These are phyloP conservation scores for Physocladia obscura DNA, from an alignment of 192 early-diverging fungal species.

Conservation along the genomic window DNA sequence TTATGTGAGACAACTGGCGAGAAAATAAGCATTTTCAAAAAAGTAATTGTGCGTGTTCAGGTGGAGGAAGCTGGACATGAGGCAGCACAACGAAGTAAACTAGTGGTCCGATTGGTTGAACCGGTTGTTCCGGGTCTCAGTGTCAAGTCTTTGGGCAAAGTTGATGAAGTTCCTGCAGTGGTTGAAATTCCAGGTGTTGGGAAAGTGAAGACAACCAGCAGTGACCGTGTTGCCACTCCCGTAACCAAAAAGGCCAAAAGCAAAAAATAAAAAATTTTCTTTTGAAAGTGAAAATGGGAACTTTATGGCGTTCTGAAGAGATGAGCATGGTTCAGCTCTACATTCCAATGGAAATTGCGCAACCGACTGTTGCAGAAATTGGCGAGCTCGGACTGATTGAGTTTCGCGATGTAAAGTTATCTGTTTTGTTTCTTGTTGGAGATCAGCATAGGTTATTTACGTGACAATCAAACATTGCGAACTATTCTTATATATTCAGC, in stretches of 20 bases:
- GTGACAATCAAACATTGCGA: neutral
- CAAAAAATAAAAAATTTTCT: slow-evolving; percentile 4
- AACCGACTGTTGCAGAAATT: slow-evolving; percentile 86
- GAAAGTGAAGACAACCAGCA: slow-evolving; percentile 7
- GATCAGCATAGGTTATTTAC: neutral
- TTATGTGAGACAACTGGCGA: slow-evolving; percentile 26
- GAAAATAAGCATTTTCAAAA: slow-evolving; percentile 73
- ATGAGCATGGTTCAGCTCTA: slow-evolving; percentile 96
- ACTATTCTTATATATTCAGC: slow-evolving; percentile 58
- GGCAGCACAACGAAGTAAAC: slow-evolving; percentile 41
- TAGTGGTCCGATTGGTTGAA: slow-evolving; percentile 49
- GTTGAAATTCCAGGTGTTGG: slow-evolving; percentile 24
- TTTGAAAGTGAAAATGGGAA: slow-evolving; percentile 28
- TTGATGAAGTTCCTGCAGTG: slow-evolving; percentile 19
- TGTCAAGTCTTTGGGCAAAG: slow-evolving; percentile 17
- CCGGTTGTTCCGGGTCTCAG: slow-evolving; percentile 46
- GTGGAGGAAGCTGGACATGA: slow-evolving; percentile 54
- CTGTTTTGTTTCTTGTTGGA: no score
- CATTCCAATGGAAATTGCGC: slow-evolving; percentile 91
- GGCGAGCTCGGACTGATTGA: slow-evolving; percentile 93
- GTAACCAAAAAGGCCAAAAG: slow-evolving; percentile 7
- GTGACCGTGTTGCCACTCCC: neutral
- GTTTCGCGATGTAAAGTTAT: slow-evolving; percentile 96
- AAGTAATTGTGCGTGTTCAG: slow-evolving; percentile 73
- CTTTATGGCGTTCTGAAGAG: slow-evolving; percentile 86